Conservation (phyloP, 1,284 basidiomycete genomes). For the Boletus mariae region DNA sequence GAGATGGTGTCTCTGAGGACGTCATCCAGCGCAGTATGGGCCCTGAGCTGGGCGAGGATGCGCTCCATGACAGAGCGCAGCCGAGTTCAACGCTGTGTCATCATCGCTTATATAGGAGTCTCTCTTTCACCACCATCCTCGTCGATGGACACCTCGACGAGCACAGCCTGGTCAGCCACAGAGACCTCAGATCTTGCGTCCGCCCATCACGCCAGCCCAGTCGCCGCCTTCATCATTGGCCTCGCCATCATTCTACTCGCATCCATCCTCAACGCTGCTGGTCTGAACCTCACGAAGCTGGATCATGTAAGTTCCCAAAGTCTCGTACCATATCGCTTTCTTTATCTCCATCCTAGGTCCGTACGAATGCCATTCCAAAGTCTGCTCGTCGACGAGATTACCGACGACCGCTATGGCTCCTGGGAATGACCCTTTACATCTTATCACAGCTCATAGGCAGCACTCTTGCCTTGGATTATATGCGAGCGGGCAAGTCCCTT, state of each 20-base stretch:
- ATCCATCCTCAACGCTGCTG: slow-evolving; percentile 80
- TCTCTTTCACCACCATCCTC: slow-evolving; percentile 10
- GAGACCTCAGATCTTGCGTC: slow-evolving; percentile 27
- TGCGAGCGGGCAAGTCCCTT: slow-evolving; percentile 63
- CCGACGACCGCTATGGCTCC: slow-evolving; percentile 75
- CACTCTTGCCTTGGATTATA: slow-evolving; percentile 81
- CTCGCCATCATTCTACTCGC: slow-evolving; percentile 75
- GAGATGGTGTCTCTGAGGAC: slow-evolving; percentile 24
- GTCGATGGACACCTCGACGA: slow-evolving; percentile 18
- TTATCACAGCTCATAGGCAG: slow-evolving; percentile 83
- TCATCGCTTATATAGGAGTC: slow-evolving; percentile 19
- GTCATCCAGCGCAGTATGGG: slow-evolving; percentile 9
- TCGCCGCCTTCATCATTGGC: slow-evolving; percentile 76
- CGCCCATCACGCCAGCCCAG: slow-evolving; percentile 49
- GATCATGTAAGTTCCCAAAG: slow-evolving; percentile 60
- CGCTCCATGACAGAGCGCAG: slow-evolving; percentile 18
- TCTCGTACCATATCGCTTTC: background rate
- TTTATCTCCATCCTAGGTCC: slow-evolving; percentile 43
- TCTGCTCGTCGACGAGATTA: slow-evolving; percentile 64
- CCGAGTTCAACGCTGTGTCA: background rate
- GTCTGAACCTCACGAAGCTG: slow-evolving; percentile 79
- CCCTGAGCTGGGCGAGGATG: slow-evolving; percentile 27
- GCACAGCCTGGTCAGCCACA: slow-evolving; percentile 10
- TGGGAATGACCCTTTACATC: slow-evolving; percentile 81
- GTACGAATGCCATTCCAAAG: slow-evolving; percentile 70